Conservation (phyloP, 1,284 basidiomycete species). For the Rhodotorula sp. region DNA sequence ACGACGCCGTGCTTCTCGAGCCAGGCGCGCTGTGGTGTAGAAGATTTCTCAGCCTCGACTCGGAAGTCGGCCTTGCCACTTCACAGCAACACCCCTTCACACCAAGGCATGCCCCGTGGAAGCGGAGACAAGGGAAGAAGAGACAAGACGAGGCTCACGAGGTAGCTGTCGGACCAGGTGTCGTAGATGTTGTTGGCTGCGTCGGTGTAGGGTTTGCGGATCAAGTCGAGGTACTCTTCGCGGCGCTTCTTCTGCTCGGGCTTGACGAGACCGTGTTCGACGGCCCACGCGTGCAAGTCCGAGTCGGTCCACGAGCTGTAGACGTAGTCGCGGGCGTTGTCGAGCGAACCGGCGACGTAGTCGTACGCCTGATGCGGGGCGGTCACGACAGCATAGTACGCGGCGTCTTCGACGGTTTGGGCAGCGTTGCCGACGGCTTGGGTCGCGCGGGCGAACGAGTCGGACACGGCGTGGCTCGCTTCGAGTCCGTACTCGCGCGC, state of each 20-base stretch:
- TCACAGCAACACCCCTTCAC: no score
- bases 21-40: conserved; percentile 65
- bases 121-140: no score
- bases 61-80: no score
- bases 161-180: conserved; percentile 78
- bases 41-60: no score
- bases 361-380: conserved; percentile 50
- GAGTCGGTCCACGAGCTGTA: conserved; percentile 85
- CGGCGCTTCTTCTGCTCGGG: conserved; percentile 54
- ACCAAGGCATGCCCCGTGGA: no score
- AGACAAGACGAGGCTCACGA: conserved; percentile 55
- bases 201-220: conserved; percentile 64
- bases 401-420: conserved; percentile 52
- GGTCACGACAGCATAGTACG: conserved; percentile 44
- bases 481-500: conserved; percentile 63
- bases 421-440: conserved; percentile 56
- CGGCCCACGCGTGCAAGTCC: conserved; percentile 61
- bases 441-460: conserved; percentile 57
- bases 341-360: conserved; percentile 58
- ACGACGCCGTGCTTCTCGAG: conserved; percentile 72
- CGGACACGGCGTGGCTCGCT: conserved; percentile 51
- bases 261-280: conserved; percentile 69
- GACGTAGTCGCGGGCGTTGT: conserved; percentile 77
- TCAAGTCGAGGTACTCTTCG: conserved; percentile 66
- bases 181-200: conserved; percentile 67